Evolutionary conservation across 352 stramenopile genomes (phyloP), one percentile per base, ranked within the genome.

Genomic region (Pythium guiyangense): DNA sequence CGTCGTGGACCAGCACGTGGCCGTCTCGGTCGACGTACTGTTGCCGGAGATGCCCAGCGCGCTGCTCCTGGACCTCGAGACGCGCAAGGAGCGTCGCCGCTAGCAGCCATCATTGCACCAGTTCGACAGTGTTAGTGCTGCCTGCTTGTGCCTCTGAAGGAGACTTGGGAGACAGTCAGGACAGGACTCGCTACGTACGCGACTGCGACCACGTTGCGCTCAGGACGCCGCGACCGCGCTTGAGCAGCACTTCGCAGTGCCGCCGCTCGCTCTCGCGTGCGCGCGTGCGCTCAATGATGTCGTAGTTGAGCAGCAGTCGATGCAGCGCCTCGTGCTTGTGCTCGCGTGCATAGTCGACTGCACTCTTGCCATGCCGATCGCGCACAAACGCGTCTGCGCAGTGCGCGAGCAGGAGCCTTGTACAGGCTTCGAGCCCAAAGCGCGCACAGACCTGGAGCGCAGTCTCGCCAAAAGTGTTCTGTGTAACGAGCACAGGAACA

Each of bases 401-500:
- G 39, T 79, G 64, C 3, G 27, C 29, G 1, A 93, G 53, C 46
- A 93, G 64, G 6, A 90, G 53, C 56, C 74, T 71, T 26, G 79
- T 70, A 42, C 76, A 86, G 8, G 82, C 70, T 35, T 75, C 49
- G 5, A 90, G 70, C 10, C 77, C 78, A 29, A 85, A 69, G 1
- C 71, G 64, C 31, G 74, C 74, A 37, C 71, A 83, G 27, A 74
- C 60, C 46, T 90, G 83, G 29, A 92, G 50, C 15, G 70, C 59
- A 1, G 74, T 83, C 64, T 88, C 77, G 0, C 78, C 78, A 50
- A 87, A 88, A 2, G 54, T 53, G 52, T 92, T 92, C 83, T 90
- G 59, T 20, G 22, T 14, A n/a, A 44, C 12, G 31, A 1, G 12
- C 11, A 25, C 20, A 48, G 20, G 22, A 26, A 0, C n/a, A 43